Evolutionary conservation across 148 eudicot genomes (phyloP), one percentile per base, ranked within the genome.

Genomic region (Fallopia convolvulus): DNA sequence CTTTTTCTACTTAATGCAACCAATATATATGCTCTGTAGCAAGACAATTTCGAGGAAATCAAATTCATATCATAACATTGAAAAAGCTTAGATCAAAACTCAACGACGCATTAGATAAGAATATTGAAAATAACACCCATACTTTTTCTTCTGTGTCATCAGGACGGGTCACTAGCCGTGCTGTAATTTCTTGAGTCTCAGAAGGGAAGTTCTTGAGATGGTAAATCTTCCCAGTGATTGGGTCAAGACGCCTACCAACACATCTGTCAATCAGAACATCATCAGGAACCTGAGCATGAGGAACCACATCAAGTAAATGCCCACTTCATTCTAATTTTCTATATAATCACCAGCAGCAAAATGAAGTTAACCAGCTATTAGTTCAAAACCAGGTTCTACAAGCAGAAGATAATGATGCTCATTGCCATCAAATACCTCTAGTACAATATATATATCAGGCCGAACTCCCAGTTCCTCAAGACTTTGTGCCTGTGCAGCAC

Each of bases 111-210:
- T 68, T 68, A 30, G 6, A 30, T 33, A 65, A 30, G 42, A 65
- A 13, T 11, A 33, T 13, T 9, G 15, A 33, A 33, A 65, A 30
- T 32, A 21, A 32, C 26, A 3, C 2, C 65, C 77, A 41, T 83
- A 91, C 99, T 78, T 93, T 95, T 83, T 93, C 94, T 80, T 90
- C 94, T 0, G 93, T 89, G 83, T 95, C 99, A 83, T 95, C 99
- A 26, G 97, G 89, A 80, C 98, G 97, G 76, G 88, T 93, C 44
- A 91, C 72, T 80, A 95, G 93, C 85, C 98, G 88, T 75, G 83
- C 86, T 79, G 83, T 91, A 48, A 95, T 81, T 88, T 93, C 99
- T 48, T 91, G 88, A 2, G 85, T 91, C 76, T 91, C 90, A n/a
- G 98, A 97, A 78, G 91, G 92, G 81, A 88, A 93, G 74, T 86